Evolutionary conservation across 1,284 basidiomycete species (phyloP), one percentile per base, ranked within the genome.

Genomic region (Trichosporon ovoides): DNA sequence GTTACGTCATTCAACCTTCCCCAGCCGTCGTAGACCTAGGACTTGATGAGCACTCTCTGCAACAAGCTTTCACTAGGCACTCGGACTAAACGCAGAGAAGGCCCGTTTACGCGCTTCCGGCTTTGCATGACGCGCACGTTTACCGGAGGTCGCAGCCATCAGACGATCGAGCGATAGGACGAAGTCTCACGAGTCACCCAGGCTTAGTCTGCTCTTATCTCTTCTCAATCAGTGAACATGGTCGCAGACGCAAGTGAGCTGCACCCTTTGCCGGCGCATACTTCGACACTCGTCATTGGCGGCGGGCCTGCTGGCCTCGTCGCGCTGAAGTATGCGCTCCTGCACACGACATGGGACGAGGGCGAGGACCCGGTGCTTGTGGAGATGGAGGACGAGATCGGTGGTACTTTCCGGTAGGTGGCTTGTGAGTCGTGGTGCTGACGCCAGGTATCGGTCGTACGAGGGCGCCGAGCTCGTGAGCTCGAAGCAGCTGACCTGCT

Each of bases 291-390:
- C 18, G 63, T 80, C 52, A 74, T 80, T 51, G 82, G 83, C 12
- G 83, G 82, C n/a, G 85, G 85, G 7, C 83, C 84, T 1, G 80
- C 82, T 2, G 84, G 84, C 1, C 73, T 87, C 13, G 84, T 84
- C 19, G 80, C 81, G 0, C 81, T 83, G 68, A 86, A 86, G 72
- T 82, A 83, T 22, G 67, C 84, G 7, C 75, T 84, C 19, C 77
- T 81, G 65, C 75, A 80, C 12, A 70, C 77, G 13, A 38, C 58
- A 5, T 51, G 38, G 13, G 75, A 76, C 14, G 78, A 75, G 55
- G 81, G 80, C 24, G 80, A 79, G 60, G 80, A 79, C 36, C 82
- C 83, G 2, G 62, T 84, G 36, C 68, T 85, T 16, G 73, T 85
- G 16, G 85, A 86, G 68, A 81, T 82, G 61, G 84, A 86, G 68